phyloP scores from a whole-genome alignment of 441 rosid genomes.

The Pelargonium hybrid region DNA sequence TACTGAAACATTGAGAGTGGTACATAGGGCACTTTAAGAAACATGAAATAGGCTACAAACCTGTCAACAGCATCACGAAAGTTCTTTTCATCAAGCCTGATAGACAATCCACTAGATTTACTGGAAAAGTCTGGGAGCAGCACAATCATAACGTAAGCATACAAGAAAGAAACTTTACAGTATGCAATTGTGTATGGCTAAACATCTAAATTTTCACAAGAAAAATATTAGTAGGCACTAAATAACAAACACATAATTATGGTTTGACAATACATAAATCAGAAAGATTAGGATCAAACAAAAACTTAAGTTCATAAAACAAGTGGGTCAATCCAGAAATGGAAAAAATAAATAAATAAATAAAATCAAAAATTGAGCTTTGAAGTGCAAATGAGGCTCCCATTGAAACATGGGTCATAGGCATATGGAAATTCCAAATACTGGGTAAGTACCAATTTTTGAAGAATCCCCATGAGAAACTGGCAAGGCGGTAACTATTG shows the following conservation, averaged over 20 bases:
- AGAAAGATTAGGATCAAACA: slow-evolving; percentile 1
- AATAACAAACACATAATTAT: neutral
- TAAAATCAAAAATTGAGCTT: neutral
- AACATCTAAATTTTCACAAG: neutral
- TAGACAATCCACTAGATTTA: slow-evolving; percentile 28
- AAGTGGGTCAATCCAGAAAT: slow-evolving; percentile 14
- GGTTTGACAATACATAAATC: neutral
- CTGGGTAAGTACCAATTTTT: slow-evolving; percentile 26
- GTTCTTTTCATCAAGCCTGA: slow-evolving; percentile 27
- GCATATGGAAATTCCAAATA: neutral
- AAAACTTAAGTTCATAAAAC: slow-evolving; percentile 4
- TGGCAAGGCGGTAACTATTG: slow-evolving; percentile 35
- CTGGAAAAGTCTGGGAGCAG: slow-evolving; percentile 47
- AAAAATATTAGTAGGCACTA: neutral
- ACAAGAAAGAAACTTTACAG: neutral
- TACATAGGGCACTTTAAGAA: neutral
- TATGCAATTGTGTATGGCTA: neutral
- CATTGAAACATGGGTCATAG: slow-evolving; percentile 1
- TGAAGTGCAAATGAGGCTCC: neutral
- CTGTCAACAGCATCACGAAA: slow-evolving; percentile 27
- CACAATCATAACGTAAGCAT: slow-evolving; percentile 5
- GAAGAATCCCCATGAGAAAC: slow-evolving; percentile 36
- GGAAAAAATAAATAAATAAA: too few species aligned
- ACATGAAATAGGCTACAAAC: slow-evolving; percentile 21
- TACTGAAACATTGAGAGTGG: neutral